phyloP scores from a whole-genome alignment of 2,329 filamentous ascomycete species.

The Akanthomyces dipterigenus region DNA sequence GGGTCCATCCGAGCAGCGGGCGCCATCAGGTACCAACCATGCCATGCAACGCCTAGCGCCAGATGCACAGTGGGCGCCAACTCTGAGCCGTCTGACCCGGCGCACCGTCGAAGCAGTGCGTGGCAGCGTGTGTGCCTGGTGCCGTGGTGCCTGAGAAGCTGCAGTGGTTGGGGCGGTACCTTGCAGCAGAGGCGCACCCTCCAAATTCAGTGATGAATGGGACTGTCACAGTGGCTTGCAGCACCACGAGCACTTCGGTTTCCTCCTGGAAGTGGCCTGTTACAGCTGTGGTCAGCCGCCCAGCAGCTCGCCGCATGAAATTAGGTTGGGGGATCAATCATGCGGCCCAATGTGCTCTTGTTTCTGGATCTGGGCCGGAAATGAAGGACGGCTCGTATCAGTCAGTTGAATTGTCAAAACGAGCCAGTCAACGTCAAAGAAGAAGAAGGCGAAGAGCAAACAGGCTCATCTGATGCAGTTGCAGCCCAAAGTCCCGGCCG shows the following conservation, averaged over 20 bases:
- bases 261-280: not conserved
- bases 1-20: not conserved
- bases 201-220: not conserved
- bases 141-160: not conserved
- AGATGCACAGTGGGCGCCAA: not conserved
- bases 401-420: not conserved
- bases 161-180: not conserved
- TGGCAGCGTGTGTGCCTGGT: too few relatives aligned
- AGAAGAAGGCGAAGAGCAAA: too few relatives aligned
- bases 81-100: not conserved
- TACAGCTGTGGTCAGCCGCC: not conserved
- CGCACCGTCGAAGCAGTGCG: too few relatives aligned
- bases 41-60: not conserved
- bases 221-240: not conserved
- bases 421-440: too few relatives aligned
- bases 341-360: not conserved
- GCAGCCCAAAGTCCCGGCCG: too few relatives aligned
- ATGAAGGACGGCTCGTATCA: not conserved
- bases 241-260: not conserved
- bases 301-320: not conserved
- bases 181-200: not conserved
- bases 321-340: not conserved
- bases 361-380: not conserved
- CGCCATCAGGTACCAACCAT: not conserved
- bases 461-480: too few relatives aligned